Evolutionary conservation across 495 filamentous ascomycete genomes (phyloP).

Genomic region (Xylaria venustula): DNA sequence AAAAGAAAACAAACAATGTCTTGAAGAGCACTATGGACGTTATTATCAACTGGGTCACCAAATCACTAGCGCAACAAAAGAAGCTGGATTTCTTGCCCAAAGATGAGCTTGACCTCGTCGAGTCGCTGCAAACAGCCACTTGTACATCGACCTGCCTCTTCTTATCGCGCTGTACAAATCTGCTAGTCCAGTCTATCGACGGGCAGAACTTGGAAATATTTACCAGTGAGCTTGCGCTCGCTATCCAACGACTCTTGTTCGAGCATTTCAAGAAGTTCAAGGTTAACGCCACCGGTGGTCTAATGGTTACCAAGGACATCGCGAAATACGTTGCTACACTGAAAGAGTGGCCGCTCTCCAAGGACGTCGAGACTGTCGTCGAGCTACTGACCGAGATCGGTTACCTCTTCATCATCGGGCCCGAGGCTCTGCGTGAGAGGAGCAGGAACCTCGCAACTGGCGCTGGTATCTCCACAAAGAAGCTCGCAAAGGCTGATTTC

Average conservation of each 20-base stretch:
- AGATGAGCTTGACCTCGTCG: slow-evolving; percentile 77
- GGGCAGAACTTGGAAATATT: slow-evolving; percentile 75
- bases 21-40: slow-evolving; percentile 85
- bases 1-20: slow-evolving; percentile 84
- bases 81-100: slow-evolving; percentile 91
- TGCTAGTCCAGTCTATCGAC: slow-evolving; percentile 66
- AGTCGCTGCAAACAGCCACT: slow-evolving; percentile 82
- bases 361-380: slow-evolving; percentile 68
- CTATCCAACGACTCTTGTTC: slow-evolving; percentile 72
- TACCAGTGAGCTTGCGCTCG: slow-evolving; percentile 79
- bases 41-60: slow-evolving; percentile 72
- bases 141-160: slow-evolving; percentile 78
- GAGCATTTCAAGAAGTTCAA: slow-evolving; percentile 93
- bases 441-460: slow-evolving; percentile 55
- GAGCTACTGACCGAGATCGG: slow-evolving; percentile 91
- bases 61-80: slow-evolving; percentile 75
- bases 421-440: slow-evolving; percentile 81
- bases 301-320: slow-evolving; percentile 96
- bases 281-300: slow-evolving; percentile 84
- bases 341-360: slow-evolving; percentile 71
- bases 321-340: slow-evolving; percentile 84
- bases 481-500: slow-evolving; percentile 68
- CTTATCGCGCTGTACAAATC: slow-evolving; percentile 61
- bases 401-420: slow-evolving; percentile 93
- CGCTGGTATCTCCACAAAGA: slow-evolving; percentile 41